Evolutionary conservation across 176 grass and related monocot genomes (phyloP).

Genomic region (Avena atlantica): DNA sequence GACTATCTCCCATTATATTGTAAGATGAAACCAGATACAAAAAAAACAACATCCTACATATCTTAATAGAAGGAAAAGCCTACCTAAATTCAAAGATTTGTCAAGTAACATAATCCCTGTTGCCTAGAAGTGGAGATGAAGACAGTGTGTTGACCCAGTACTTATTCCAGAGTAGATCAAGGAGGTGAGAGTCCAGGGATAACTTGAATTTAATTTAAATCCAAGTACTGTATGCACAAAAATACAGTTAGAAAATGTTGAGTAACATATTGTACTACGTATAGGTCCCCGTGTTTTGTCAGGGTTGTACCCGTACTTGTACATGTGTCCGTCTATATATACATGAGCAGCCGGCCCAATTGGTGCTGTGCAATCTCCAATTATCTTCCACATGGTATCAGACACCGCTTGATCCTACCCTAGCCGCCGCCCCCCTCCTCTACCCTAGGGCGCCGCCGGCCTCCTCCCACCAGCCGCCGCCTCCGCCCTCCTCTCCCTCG

Average conservation of each 20-base stretch:
- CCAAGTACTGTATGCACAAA: constrained; percentile 80
- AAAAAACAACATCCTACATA: background rate
- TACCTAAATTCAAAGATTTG: constrained; percentile 98
- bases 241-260: constrained; percentile 41
- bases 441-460: too few relatives aligned
- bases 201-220: constrained; percentile 99
- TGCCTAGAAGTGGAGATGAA: constrained; percentile 92
- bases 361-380: too few relatives aligned
- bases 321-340: too few relatives aligned
- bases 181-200: constrained; percentile 79
- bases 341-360: too few relatives aligned
- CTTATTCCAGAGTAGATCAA: constrained; percentile 99
- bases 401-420: too few relatives aligned
- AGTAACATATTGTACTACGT: too few relatives aligned
- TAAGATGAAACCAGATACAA: background rate
- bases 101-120: constrained; percentile 94
- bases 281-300: too few relatives aligned
- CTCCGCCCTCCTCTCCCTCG: too few relatives aligned
- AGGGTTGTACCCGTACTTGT: too few relatives aligned
- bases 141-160: constrained; percentile 99
- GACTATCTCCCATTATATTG: background rate
- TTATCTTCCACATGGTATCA: too few relatives aligned
- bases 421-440: too few relatives aligned
- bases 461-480: too few relatives aligned
- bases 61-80: constrained; percentile 24